A percentile compares a stretch with the other conserved stretches of the same genome.
Conservation (phyloP, 352 stramenopile species). For the Albugo laibachii region DNA sequence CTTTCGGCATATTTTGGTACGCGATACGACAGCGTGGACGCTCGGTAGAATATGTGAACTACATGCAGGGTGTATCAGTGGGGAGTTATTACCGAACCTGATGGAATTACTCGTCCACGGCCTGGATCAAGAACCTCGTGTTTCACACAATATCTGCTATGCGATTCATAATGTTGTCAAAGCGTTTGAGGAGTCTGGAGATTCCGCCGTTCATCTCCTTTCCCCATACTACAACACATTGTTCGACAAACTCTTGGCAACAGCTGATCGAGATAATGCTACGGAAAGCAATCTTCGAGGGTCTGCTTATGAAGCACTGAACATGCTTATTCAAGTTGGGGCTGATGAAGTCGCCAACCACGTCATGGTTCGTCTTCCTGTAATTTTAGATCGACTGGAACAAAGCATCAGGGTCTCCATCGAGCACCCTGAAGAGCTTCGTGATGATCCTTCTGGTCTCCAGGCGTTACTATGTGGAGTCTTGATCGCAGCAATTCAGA, state of each 20-base stretch:
- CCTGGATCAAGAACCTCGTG: slow-evolving; percentile 73
- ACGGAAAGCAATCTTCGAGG: slow-evolving; percentile 82
- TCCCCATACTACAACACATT: slow-evolving; percentile 82
- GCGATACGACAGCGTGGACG: slow-evolving; percentile 93
- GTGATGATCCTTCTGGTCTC: slow-evolving; percentile 48
- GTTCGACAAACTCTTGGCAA: slow-evolving; percentile 85
- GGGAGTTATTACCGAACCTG: slow-evolving; percentile 75
- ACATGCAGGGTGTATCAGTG: slow-evolving; percentile 80
- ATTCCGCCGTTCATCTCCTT: slow-evolving; percentile 66
- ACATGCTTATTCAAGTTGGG: slow-evolving; percentile 82
- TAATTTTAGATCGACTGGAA: slow-evolving; percentile 62
- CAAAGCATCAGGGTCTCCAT: slow-evolving; percentile 37
- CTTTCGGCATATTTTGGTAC: slow-evolving; percentile 82
- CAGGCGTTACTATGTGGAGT: slow-evolving; percentile 81
- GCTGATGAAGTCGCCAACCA: slow-evolving; percentile 52
- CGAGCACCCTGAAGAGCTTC: slow-evolving; percentile 51
- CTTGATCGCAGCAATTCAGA: slow-evolving; percentile 86
- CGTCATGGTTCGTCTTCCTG: slow-evolving; percentile 58
- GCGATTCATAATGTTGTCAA: slow-evolving; percentile 94
- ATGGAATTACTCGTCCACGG: slow-evolving; percentile 75
- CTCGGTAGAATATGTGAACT: slow-evolving; percentile 91
- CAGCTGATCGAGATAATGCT: slow-evolving; percentile 74
- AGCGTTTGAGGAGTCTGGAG: slow-evolving; percentile 69
- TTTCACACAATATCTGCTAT: slow-evolving; percentile 90
- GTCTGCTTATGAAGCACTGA: slow-evolving; percentile 86